A percentile compares a stretch with the other conserved stretches of the same genome.
phyloP scores from a whole-genome alignment of 371 early-diverging fungal genomes.

The Mortierella sp. region DNA sequence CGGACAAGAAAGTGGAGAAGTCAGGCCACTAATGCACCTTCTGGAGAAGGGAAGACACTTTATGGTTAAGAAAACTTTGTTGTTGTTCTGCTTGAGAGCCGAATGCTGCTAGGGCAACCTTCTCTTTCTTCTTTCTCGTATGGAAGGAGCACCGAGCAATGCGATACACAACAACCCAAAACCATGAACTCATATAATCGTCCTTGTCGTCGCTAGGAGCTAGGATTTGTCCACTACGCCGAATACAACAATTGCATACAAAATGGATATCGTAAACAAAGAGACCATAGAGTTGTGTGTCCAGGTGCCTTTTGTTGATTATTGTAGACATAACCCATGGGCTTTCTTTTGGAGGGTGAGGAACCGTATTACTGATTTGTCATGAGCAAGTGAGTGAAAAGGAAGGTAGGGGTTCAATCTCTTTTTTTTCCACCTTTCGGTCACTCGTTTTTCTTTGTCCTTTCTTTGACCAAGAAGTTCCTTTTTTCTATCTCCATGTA shows the following conservation, averaged over 20 bases:
- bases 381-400: background rate
- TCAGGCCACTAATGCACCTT: too few species aligned
- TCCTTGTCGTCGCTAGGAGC: background rate
- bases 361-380: conserved; percentile 12
- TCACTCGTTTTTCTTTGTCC: background rate
- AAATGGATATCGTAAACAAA: background rate
- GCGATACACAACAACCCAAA: too few species aligned
- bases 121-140: too few species aligned
- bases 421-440: background rate
- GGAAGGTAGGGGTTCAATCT: too few species aligned
- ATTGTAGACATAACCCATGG: background rate
- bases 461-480: background rate
- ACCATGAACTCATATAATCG: too few species aligned
- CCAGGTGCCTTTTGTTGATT: background rate
- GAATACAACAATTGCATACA: background rate
- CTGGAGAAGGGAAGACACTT: too few species aligned
- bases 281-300: background rate
- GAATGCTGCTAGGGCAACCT: too few species aligned
- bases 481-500: background rate
- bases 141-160: background rate
- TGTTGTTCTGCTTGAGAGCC: too few species aligned
- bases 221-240: background rate
- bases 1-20: too few species aligned
- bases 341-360: background rate
- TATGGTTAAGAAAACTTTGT: too few species aligned